Evolutionary conservation across 495 filamentous ascomycete genomes (phyloP), one percentile per base, ranked within the genome.

Genomic region (Penicillium verhagenii): DNA sequence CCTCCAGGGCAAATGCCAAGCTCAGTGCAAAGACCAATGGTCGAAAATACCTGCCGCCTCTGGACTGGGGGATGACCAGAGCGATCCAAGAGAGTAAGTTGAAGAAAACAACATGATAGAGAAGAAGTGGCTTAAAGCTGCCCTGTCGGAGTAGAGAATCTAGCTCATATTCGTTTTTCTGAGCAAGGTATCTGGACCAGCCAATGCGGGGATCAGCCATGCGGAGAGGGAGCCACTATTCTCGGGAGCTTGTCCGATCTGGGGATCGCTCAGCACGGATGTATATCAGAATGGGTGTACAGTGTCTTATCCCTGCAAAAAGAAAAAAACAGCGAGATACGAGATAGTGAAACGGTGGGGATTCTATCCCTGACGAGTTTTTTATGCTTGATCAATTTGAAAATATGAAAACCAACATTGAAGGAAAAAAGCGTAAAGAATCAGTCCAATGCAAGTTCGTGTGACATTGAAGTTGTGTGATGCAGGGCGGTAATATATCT

Each of bases 21-120:
- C 75, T 76, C n/a, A 83, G 61, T 1, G 75, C 74, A 23, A 84
- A 81, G 0, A 88, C 71, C 2, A 79, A 58, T 59, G 78, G 86
- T 13, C 87, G 72, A 24, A 72, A 28, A 58, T 61, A 69, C 38
- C 52, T 53, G 3, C 61, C 59, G 11, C 57, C 62, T 38, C 42
- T 58, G 26, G 46, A 53, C 23, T 55, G 54, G 7, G 72, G 68
- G 46, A 77, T 60, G n/a, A 74, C 39, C 33, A 79, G 55, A 10
- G 67, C 68, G 44, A 69, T 45, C 6, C 72, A 16, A 6, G 71
- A 64, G 24, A 77, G 50, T 24, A 53, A 16, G 18, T 66, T 53
- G 49, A 72, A 60, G 1, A 72, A 26, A 45, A 75, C 8, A 6
- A 67, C 48, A 46, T 77, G 65, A 56, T 71, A 75, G 6, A 79